A percentile compares a stretch with the other conserved stretches of the same genome.
Conservation (phyloP, 495 filamentous ascomycete genomes). For the Apiosordaria backusii region DNA sequence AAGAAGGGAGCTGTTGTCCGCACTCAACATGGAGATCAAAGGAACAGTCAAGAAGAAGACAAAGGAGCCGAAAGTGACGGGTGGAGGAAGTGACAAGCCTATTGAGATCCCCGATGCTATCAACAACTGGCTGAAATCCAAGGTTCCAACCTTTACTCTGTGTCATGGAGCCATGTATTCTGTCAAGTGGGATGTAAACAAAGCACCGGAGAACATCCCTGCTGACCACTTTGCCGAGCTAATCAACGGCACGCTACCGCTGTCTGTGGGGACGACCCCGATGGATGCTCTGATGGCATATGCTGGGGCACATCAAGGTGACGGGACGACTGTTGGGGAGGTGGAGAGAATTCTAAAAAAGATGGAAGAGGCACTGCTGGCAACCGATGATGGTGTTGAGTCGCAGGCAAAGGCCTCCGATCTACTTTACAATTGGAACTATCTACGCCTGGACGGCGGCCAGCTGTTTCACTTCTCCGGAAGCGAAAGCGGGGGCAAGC, state of each 20-base stretch:
- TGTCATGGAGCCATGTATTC: conserved; percentile 49
- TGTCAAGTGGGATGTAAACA: conserved; percentile 36
- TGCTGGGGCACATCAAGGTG: conserved; percentile 15
- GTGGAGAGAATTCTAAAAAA: conserved; percentile 25
- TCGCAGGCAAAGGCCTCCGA: conserved; percentile 32
- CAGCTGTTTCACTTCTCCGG: neutral
- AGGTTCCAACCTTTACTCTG: conserved; percentile 10
- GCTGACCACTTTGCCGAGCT: conserved; percentile 22
- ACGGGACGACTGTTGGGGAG: conserved; percentile 9
- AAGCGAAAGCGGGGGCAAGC: neutral
- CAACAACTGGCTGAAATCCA: neutral
- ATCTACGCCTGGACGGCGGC: conserved; percentile 27
- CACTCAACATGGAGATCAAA: neutral
- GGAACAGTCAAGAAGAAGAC: too few species aligned
- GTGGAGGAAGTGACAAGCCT: too few species aligned
- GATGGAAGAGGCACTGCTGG: conserved; percentile 29
- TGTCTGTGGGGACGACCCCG: conserved; percentile 46
- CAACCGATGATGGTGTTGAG: conserved; percentile 37
- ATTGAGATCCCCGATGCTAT: too few species aligned
- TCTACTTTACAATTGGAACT: conserved; percentile 34
- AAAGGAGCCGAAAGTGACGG: too few species aligned
- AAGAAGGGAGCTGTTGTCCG: neutral
- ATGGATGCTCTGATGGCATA: conserved; percentile 46
- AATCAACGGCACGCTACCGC: neutral
- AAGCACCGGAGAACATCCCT: conserved; percentile 28